Conservation (phyloP, 495 filamentous ascomycete genomes). For the Apiosordaria backusii region DNA sequence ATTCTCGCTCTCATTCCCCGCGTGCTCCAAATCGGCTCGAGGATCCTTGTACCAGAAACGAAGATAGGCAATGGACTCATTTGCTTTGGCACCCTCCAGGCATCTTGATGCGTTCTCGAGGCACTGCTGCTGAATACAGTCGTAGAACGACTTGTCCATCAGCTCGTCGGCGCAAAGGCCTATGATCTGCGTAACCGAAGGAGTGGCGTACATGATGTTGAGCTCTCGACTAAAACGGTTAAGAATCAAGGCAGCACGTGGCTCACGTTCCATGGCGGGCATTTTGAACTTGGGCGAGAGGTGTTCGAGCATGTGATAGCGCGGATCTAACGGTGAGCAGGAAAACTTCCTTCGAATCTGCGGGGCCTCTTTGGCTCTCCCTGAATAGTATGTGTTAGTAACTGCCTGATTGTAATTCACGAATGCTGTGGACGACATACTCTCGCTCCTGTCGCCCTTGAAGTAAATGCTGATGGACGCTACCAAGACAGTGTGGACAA, state of each 20-base stretch:
- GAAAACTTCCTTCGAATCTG: conserved; percentile 75
- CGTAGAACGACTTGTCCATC: conserved; percentile 71
- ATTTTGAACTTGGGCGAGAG: conserved; percentile 78
- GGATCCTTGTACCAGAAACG: conserved; percentile 87
- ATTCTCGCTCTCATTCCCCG: conserved; percentile 35
- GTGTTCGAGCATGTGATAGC: conserved; percentile 87
- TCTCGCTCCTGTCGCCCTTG: conserved; percentile 64
- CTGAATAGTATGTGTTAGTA: conserved; percentile 41
- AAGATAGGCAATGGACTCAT: conserved; percentile 89
- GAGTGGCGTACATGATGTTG: conserved; percentile 83
- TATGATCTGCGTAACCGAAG: conserved; percentile 66
- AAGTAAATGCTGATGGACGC: conserved; percentile 80
- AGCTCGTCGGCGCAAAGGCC: conserved; percentile 64
- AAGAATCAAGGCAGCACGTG: conserved; percentile 78
- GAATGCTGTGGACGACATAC: conserved; percentile 42
- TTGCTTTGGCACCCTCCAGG: conserved; percentile 82
- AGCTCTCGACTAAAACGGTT: conserved; percentile 83
- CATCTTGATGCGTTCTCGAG: conserved; percentile 70
- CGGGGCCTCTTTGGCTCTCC: conserved; percentile 74
- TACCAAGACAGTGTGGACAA: conserved; percentile 84
- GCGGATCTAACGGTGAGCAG: conserved; percentile 76
- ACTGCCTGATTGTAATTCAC: neutral
- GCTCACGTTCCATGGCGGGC: conserved; percentile 65
- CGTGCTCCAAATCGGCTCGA: conserved; percentile 34
- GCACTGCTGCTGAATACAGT: conserved; percentile 75